phyloP scores from a whole-genome alignment of 208 protist genomes.

The Leishmania guyanensis region DNA sequence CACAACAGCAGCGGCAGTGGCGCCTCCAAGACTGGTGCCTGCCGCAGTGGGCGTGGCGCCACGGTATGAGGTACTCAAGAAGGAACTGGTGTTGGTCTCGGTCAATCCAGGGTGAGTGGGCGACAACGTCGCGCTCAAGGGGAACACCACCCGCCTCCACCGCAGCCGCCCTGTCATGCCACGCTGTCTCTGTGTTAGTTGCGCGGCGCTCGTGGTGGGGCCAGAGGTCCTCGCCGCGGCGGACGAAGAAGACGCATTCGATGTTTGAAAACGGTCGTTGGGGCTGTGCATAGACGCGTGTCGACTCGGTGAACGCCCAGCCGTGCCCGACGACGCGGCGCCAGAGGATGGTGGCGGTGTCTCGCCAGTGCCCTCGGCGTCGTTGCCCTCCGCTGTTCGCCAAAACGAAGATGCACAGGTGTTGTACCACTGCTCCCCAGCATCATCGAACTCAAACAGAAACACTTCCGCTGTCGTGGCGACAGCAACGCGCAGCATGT shows the following conservation, averaged over 20 bases:
- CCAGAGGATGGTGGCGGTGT: not conserved
- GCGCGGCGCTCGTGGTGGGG: not conserved
- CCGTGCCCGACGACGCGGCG: not conserved
- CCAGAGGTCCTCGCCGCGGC: not conserved
- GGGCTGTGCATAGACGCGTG: not conserved
- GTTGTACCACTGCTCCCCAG: conserved; percentile 39
- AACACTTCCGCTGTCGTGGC: conserved; percentile 43
- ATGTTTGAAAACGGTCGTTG: conserved; percentile 1
- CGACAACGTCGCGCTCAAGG: conserved; percentile 2
- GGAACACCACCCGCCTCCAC: conserved; percentile 21
- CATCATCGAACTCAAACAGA: conserved; percentile 54
- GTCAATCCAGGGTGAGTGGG: not conserved
- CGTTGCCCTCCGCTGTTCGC: conserved; percentile 3
- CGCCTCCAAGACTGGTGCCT: not conserved
- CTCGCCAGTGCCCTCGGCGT: conserved; percentile 3
- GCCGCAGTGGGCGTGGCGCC: not conserved
- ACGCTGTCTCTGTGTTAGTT: not conserved
- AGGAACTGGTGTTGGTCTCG: not conserved
- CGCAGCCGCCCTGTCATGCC: conserved; percentile 23
- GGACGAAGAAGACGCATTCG: not conserved
- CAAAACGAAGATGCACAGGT: conserved; percentile 15
- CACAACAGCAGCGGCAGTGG: not conserved
- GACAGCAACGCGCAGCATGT: conserved; percentile 50
- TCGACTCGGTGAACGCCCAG: not conserved
- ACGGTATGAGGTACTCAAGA: not conserved